phyloP scores from a whole-genome alignment of 1,139 yeast genomes.

The Zygosaccharomyces sapae region DNA sequence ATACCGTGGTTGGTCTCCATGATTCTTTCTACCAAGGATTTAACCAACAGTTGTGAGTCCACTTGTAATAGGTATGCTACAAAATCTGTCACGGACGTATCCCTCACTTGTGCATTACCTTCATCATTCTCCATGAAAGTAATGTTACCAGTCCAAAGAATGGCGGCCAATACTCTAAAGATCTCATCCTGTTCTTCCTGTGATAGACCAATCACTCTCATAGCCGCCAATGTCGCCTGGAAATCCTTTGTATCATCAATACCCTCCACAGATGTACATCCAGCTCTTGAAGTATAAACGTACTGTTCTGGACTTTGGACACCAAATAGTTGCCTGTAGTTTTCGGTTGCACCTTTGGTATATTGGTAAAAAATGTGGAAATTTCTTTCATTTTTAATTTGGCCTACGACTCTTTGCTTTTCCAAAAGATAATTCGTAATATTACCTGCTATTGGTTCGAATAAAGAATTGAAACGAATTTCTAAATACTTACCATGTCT shows the following conservation, averaged over 20 bases:
- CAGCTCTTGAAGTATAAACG: constrained; percentile 79
- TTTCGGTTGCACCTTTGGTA: constrained; percentile 84
- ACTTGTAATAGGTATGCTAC: constrained; percentile 90
- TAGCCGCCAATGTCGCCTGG: constrained; percentile 75
- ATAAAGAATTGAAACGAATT: constrained; percentile 74
- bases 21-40: constrained; percentile 71
- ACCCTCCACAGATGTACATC: constrained; percentile 81
- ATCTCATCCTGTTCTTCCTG: constrained; percentile 86
- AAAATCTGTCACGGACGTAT: constrained; percentile 84
- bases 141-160: constrained; percentile 92
- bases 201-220: constrained; percentile 79
- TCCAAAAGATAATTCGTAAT: constrained; percentile 92
- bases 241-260: constrained; percentile 80
- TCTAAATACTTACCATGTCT: constrained; percentile 97
- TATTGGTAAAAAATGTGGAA: constrained; percentile 97
- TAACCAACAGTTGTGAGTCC: constrained; percentile 60
- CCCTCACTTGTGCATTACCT: constrained; percentile 79
- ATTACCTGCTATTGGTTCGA: constrained; percentile 91
- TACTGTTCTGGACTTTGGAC: constrained; percentile 93
- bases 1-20: constrained; percentile 88
- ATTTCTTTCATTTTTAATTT: constrained; percentile 86
- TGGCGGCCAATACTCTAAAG: constrained; percentile 76
- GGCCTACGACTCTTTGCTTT: constrained; percentile 95
- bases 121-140: constrained; percentile 81
- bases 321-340: constrained; percentile 78